These are phyloP conservation scores for Rhodocollybia butyracea DNA, from an alignment of 768 basidiomycete species.

Conservation along the genomic window DNA sequence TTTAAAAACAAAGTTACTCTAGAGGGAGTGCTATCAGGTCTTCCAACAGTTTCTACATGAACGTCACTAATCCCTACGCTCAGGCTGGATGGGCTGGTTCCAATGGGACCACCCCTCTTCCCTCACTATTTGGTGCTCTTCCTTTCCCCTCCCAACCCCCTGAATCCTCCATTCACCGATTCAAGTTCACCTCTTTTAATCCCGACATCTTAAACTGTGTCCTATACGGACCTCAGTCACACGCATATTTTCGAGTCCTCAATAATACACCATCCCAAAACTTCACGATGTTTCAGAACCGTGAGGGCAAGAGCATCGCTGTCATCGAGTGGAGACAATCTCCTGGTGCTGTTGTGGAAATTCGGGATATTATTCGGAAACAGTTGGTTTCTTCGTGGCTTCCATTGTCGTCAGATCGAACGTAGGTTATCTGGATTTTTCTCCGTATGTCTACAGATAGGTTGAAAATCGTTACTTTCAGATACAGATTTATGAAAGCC, in stretches of 20 bases:
- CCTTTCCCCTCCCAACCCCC: slow-evolving; percentile 25
- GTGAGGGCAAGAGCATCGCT: slow-evolving; percentile 31
- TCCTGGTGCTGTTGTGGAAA: slow-evolving; percentile 27
- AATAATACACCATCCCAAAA: slow-evolving; percentile 31
- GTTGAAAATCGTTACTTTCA: too few relatives aligned
- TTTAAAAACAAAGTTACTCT: not conserved
- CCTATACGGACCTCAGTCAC: slow-evolving; percentile 39
- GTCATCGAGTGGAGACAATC: slow-evolving; percentile 36
- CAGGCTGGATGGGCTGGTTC: slow-evolving; percentile 7
- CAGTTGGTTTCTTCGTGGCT: slow-evolving; percentile 39
- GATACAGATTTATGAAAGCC: slow-evolving; percentile 2
- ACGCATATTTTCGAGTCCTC: slow-evolving; percentile 35
- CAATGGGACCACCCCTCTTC: slow-evolving; percentile 11
- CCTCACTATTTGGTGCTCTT: slow-evolving; percentile 43
- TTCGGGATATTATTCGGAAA: slow-evolving; percentile 28
- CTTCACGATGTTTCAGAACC: slow-evolving; percentile 36
- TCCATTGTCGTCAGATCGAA: slow-evolving; percentile 29
- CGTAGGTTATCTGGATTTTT: slow-evolving; percentile 31
- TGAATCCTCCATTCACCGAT: slow-evolving; percentile 26
- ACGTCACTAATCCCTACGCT: slow-evolving; percentile 9
- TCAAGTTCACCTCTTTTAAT: slow-evolving; percentile 38
- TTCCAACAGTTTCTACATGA: not conserved
- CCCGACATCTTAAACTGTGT: slow-evolving; percentile 40
- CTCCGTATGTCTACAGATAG: too few relatives aligned
- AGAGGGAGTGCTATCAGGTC: not conserved